These are phyloP conservation scores for Mycena belliarum DNA, from an alignment of 768 basidiomycete genomes.

Conservation along the genomic window DNA sequence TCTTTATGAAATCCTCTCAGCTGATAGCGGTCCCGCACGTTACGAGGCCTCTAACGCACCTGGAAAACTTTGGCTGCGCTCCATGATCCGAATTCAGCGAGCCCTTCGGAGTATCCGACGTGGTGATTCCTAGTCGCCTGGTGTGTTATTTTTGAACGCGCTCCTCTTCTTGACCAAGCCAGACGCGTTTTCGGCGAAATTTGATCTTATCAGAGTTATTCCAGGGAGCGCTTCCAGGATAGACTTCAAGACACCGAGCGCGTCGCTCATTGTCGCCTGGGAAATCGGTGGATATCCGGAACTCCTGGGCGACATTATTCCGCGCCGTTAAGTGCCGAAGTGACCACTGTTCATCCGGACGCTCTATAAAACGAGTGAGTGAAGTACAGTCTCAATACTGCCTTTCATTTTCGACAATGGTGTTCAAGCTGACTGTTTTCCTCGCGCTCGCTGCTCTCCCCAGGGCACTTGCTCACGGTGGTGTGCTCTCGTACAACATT, in stretches of 20 bases:
- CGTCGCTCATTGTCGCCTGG: background rate
- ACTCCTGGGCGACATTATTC: slow-evolving; percentile 5
- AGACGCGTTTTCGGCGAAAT: background rate
- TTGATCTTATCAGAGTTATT: background rate
- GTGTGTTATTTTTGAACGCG: too few relatives aligned
- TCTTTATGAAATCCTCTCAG: background rate
- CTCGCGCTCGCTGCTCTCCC: slow-evolving; percentile 29
- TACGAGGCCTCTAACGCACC: background rate
- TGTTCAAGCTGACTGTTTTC: slow-evolving; percentile 28
- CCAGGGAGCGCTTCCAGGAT: background rate
- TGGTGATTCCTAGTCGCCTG: too few relatives aligned
- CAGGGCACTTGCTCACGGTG: slow-evolving; percentile 42
- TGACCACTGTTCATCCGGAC: slow-evolving; percentile 15
- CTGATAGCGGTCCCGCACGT: background rate
- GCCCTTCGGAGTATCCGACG: background rate
- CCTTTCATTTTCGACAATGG: slow-evolving; percentile 4
- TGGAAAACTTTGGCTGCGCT: background rate
- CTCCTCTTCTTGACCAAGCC: background rate
- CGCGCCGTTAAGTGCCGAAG: too few relatives aligned
- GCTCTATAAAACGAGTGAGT: background rate
- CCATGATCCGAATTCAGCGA: background rate
- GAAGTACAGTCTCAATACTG: background rate
- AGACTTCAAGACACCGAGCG: background rate
- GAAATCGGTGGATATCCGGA: slow-evolving; percentile 9
- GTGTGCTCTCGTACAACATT: slow-evolving; percentile 43